Conservation (phyloP, 2,329 filamentous ascomycete species). For the Curvularia hawaiiensis region DNA sequence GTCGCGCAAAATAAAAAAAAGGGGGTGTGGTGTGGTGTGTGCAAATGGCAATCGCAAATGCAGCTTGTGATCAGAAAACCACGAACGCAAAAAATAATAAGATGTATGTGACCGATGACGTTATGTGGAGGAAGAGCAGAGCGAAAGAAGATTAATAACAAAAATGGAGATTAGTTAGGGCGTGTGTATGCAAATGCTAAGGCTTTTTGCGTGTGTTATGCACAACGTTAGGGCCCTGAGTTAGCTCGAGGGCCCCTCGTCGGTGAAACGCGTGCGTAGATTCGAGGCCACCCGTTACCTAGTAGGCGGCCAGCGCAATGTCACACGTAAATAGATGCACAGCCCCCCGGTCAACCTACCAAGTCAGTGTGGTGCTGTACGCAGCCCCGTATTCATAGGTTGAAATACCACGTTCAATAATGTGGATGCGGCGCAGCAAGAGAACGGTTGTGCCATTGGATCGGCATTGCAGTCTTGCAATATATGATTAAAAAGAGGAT, state of each 20-base stretch:
- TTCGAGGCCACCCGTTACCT: neutral
- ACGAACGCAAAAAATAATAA: neutral
- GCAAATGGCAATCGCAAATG: too few species aligned
- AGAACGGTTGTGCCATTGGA: neutral
- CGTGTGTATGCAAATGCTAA: neutral
- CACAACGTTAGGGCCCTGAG: neutral
- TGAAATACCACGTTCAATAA: neutral
- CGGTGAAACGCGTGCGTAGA: neutral
- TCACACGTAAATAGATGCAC: neutral
- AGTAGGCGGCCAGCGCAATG: neutral
- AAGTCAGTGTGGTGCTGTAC: neutral
- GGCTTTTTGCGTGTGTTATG: neutral
- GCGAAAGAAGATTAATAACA: neutral
- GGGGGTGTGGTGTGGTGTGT: neutral
- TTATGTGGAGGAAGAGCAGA: neutral
- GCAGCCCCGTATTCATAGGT: neutral
- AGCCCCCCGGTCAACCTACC: neutral
- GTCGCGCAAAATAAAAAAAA: neutral
- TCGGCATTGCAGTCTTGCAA: neutral
- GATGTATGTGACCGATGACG: neutral
- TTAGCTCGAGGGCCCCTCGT: neutral
- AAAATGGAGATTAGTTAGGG: neutral
- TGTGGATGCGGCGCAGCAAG: neutral
- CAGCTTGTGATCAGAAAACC: too few species aligned
- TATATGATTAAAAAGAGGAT: neutral